These are phyloP conservation scores for Senna siamea DNA, from an alignment of 306 rosid species.

Conservation along the genomic window DNA sequence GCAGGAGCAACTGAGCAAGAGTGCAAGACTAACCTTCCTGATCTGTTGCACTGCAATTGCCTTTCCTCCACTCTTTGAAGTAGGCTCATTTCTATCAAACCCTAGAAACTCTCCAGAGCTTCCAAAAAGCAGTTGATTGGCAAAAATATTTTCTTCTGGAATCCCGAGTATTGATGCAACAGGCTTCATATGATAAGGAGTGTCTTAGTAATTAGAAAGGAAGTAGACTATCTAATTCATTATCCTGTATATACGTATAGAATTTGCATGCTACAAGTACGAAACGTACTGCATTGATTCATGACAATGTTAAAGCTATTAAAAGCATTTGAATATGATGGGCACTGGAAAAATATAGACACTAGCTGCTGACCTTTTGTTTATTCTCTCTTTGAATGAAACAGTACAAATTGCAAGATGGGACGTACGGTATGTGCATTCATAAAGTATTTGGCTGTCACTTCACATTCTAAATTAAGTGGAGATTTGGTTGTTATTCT, in stretches of 20 bases:
- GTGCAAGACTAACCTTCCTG: constrained; percentile 63
- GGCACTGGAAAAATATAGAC: constrained; percentile 24
- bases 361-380: background rate
- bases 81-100: constrained; percentile 79
- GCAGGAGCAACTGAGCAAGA: background rate
- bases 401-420: no score
- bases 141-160: constrained; percentile 74
- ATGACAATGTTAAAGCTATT: constrained; percentile 16
- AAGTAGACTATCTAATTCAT: constrained; percentile 16
- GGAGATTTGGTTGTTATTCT: background rate
- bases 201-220: constrained; percentile 34
- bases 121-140: constrained; percentile 85
- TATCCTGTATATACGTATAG: no score
- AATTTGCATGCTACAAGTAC: constrained; percentile 9
- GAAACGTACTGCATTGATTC: constrained; percentile 27
- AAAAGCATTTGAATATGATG: constrained; percentile 26
- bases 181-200: constrained; percentile 65
- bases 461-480: constrained; percentile 13
- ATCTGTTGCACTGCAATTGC: constrained; percentile 83
- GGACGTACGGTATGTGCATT: background rate
- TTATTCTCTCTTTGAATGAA: background rate
- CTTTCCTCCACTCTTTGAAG: constrained; percentile 95
- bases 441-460: background rate
- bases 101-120: constrained; percentile 87
- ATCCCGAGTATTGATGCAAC: constrained; percentile 81